Evolutionary conservation across 805 yeast species (phyloP), one percentile per base, ranked within the genome.

Genomic region (Wickerhamiella sorbophila): DNA sequence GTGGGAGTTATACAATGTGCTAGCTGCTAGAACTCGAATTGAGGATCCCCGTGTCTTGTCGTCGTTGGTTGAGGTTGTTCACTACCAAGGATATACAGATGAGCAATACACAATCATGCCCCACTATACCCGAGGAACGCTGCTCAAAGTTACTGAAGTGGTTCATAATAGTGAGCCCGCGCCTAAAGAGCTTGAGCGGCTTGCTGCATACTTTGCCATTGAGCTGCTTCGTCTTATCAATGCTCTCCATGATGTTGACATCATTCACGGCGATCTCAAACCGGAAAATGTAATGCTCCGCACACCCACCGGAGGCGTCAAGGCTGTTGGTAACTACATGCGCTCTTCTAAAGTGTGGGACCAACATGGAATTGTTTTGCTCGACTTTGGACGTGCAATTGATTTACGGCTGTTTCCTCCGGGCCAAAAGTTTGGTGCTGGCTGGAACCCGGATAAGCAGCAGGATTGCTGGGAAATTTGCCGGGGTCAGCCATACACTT

Each of bases 281-380:
- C 79, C 94, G 0, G 94, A 82, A 48, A 86, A 85, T 55, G 81
- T 91, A 48, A 80, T 86, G 93, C 54, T 84, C 0, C 60, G 80
- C 32, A 65, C 80, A 33, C 60, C 63, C 14, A 44, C 52, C 21
- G 48, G 45, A 0, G 51, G 48, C 4, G 45, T 39, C 43, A 27
- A 58, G 48, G 39, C 49, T 44, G 32, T 42, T 40, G 29, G 46
- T 41, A 8, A 38, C 15, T 69, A 66, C 43, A 51, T 1, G 52
- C 29, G 38, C 8, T 8, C 20, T 16, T 24, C 15, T 20, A 16
- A 16, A 12, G 38, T 18, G 31, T 75, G 82, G 81, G 41, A 51
- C 17, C 47, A 58, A 2, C 70, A 72, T 43, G 80, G 83, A 0
- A 58, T 81, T 14, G 68, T 70, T 31, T 55, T 86, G 35, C 80